phyloP scores from a whole-genome alignment of 345 rosid genomes.

The Aurinia saxatilis region DNA sequence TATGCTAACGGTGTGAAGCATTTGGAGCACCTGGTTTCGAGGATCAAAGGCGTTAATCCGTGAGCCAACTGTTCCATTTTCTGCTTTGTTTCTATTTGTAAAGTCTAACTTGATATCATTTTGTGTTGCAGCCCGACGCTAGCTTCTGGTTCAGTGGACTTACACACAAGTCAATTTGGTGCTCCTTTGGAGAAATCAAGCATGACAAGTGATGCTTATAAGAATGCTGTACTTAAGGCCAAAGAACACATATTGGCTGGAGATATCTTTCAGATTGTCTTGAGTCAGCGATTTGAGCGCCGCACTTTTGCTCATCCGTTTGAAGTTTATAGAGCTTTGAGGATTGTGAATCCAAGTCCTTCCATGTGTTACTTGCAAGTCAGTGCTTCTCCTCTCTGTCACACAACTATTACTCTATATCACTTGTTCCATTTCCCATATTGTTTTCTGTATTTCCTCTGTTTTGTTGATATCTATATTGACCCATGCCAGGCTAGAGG shows the following conservation, averaged over 20 bases:
- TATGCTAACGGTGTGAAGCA: slow-evolving; percentile 38
- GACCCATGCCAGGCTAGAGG: slow-evolving; percentile 54
- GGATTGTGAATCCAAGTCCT: slow-evolving; percentile 87
- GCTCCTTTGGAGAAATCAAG: slow-evolving; percentile 56
- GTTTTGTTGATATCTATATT: neutral
- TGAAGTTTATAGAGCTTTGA: slow-evolving; percentile 72
- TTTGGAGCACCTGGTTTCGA: slow-evolving; percentile 34
- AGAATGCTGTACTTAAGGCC: slow-evolving; percentile 57
- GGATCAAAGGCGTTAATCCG: slow-evolving; percentile 33
- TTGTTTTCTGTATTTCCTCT: neutral
- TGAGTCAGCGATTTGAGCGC: slow-evolving; percentile 83
- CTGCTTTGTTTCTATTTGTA: neutral
- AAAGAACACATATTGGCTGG: slow-evolving; percentile 78
- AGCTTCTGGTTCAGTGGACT: slow-evolving; percentile 51
- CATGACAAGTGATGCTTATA: slow-evolving; percentile 67
- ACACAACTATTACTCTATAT: neutral
- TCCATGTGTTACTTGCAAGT: slow-evolving; percentile 84
- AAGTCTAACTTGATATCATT: neutral
- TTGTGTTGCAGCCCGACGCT: slow-evolving; percentile 49
- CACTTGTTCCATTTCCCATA: neutral
- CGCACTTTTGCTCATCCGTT: slow-evolving; percentile 84
- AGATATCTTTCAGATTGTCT: slow-evolving; percentile 83
- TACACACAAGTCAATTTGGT: slow-evolving; percentile 55
- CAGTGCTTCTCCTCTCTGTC: neutral
- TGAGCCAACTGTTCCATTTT: slow-evolving; percentile 22